These are phyloP conservation scores for Cordyceps militaris DNA, from an alignment of 2,329 filamentous ascomycete species.

Conservation along the genomic window DNA sequence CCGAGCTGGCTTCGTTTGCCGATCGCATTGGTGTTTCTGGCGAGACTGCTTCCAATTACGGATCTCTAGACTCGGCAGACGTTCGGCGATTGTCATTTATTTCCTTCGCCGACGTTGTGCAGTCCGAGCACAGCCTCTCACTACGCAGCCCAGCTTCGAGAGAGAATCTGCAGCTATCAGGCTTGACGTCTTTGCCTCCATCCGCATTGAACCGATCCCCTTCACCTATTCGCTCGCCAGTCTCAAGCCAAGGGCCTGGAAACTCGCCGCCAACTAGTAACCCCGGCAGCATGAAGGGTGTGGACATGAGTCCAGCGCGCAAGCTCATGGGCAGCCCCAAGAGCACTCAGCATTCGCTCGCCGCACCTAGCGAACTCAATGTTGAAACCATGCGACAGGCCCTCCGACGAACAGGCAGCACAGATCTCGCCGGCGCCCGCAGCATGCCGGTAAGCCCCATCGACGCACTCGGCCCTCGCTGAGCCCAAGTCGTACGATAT, in stretches of 20 bases:
- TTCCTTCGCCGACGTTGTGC: conserved; percentile 92
- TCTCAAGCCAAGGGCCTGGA: conserved; percentile 61
- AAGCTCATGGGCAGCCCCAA: conserved; percentile 58
- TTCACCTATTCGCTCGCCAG: conserved; percentile 72
- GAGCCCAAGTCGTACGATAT: not conserved
- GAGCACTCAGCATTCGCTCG: conserved; percentile 44
- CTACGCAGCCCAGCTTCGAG: conserved; percentile 45
- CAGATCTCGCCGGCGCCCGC: conserved; percentile 57
- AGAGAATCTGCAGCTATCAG: conserved; percentile 64
- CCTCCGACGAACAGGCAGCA: conserved; percentile 74
- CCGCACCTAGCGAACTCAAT: conserved; percentile 57
- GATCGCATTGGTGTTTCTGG: conserved; percentile 36
- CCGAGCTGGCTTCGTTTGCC: conserved; percentile 50
- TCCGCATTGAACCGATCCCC: conserved; percentile 58
- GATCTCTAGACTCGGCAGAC: conserved; percentile 66
- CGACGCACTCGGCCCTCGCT: conserved; percentile 31
- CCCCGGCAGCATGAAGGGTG: conserved; percentile 63
- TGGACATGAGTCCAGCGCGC: conserved; percentile 61
- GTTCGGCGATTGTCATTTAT: conserved; percentile 86
- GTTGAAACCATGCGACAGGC: conserved; percentile 94
- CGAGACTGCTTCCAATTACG: conserved; percentile 68
- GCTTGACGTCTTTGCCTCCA: conserved; percentile 54
- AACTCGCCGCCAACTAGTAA: conserved; percentile 72
- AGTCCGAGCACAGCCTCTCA: conserved; percentile 66
- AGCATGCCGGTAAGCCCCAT: conserved; percentile 54